phyloP scores from a whole-genome alignment of 2,329 filamentous ascomycete species.

The Diplodia corticola region DNA sequence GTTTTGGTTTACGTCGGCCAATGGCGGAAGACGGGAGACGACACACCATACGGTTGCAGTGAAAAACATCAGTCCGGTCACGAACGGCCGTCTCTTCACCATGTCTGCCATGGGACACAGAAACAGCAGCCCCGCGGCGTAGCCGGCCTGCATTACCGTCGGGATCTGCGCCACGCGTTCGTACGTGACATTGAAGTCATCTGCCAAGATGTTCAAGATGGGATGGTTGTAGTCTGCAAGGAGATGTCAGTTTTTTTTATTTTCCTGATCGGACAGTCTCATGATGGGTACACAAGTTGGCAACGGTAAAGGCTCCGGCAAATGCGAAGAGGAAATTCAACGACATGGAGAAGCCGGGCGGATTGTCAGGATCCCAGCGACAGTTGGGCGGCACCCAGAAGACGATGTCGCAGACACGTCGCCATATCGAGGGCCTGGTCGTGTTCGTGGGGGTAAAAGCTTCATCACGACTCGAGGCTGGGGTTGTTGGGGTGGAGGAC shows the following conservation, averaged over 20 bases:
- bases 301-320: conserved; percentile 68
- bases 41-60: conserved; percentile 65
- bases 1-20: too few relatives aligned
- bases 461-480: neutral
- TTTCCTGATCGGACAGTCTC: neutral
- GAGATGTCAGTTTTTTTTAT: neutral
- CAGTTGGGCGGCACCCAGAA: conserved; percentile 64
- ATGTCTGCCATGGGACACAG: conserved; percentile 74
- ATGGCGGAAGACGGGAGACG: too few relatives aligned
- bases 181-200: conserved; percentile 69
- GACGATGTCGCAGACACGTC: neutral
- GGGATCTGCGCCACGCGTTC: conserved; percentile 68
- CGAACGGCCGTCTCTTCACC: conserved; percentile 67
- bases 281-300: conserved; percentile 60
- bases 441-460: too few relatives aligned
- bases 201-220: conserved; percentile 72
- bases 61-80: conserved; percentile 64
- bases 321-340: conserved; percentile 72
- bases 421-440: neutral
- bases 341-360: conserved; percentile 66
- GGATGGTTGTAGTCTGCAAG: conserved; percentile 70
- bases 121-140: conserved; percentile 71
- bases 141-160: conserved; percentile 77
- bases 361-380: conserved; percentile 66
- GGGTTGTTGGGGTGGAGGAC: neutral